Base-by-base conservation (phyloP, 2,329 filamentous ascomycete genomes). In the Colletotrichum eremochloae region DNA sequence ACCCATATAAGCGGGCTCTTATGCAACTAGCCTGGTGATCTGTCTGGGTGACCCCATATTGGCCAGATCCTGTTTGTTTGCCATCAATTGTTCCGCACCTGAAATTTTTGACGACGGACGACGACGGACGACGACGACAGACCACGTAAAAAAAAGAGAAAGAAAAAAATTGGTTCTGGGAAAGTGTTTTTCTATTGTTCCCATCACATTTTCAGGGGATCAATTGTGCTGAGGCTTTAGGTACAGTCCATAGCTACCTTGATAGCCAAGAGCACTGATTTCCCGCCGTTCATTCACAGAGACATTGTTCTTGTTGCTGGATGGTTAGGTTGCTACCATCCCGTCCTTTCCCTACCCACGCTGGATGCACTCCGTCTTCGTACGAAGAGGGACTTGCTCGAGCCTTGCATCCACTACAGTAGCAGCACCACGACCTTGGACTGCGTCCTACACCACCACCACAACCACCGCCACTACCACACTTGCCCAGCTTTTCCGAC, bases 11-110 rank as follows among this genome's bases (percentile, higher is more conserved):
- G 62, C 67, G 67, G 67, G 67, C 62, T 73, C 55, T 71, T 73
- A 73, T 73, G 71, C 71, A 73, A 67, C 67, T 71, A 73, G 55
- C 67, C 71, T 71, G 70, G 66, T 72, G 67, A 71, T 71, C 46
- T 70, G 67, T 56, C 42, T 63, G 40, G 57, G 63, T 71, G 67
- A 53, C 65, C 57, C 65, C 57, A 63, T 68, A 68, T 48, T 52
- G 67, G 71, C 44, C 68, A 71, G 55, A 71, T 73, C 67, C 67
- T 65, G 55, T 71, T 69, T 72, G 66, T 70, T 57, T 53, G 53
- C 55, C 36, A 53, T 58, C 31, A 20, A 53, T 58, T 24, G 36
- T 58, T 58, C 69, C 65, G 69, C 65, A 68, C 60, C 60, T 55
- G 66, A 72, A 72, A 64, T 52, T 63, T 63, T 63, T 29, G 60